phyloP scores from a whole-genome alignment of 2,329 filamentous ascomycete species.

The Fusarium globosum region DNA sequence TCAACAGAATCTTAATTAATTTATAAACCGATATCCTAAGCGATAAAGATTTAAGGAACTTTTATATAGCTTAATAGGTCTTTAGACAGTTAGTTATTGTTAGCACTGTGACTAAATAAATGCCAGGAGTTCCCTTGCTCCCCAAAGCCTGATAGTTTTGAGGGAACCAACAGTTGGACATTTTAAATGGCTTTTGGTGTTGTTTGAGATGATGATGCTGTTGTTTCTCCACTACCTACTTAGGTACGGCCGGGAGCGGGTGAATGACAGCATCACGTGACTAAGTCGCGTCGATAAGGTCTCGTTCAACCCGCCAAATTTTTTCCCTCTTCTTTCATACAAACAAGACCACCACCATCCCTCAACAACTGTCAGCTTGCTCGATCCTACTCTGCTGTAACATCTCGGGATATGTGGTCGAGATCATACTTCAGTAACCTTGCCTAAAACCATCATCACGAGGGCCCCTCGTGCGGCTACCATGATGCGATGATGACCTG shows the following conservation, averaged over 20 bases:
- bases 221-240: background rate
- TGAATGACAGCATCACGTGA: constrained; percentile 39
- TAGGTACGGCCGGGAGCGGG: no score
- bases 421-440: constrained; percentile 66
- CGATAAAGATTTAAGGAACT: background rate
- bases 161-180: background rate
- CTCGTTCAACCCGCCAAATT: constrained; percentile 11
- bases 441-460: constrained; percentile 77
- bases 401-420: constrained; percentile 65
- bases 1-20: background rate
- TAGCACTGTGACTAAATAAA: background rate
- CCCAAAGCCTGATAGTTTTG: background rate
- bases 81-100: background rate
- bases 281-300: constrained; percentile 28
- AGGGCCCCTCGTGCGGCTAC: constrained; percentile 72
- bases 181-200: background rate
- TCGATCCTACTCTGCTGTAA: constrained; percentile 56
- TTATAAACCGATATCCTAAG: background rate
- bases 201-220: background rate
- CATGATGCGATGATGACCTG: constrained; percentile 77
- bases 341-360: constrained; percentile 57
- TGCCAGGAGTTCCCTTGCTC: background rate
- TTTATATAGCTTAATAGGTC: background rate
- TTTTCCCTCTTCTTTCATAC: constrained; percentile 48
- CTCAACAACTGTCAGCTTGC: constrained; percentile 54